These are phyloP conservation scores for Triadica sebifera DNA, from an alignment of 345 rosid species.

Conservation along the genomic window DNA sequence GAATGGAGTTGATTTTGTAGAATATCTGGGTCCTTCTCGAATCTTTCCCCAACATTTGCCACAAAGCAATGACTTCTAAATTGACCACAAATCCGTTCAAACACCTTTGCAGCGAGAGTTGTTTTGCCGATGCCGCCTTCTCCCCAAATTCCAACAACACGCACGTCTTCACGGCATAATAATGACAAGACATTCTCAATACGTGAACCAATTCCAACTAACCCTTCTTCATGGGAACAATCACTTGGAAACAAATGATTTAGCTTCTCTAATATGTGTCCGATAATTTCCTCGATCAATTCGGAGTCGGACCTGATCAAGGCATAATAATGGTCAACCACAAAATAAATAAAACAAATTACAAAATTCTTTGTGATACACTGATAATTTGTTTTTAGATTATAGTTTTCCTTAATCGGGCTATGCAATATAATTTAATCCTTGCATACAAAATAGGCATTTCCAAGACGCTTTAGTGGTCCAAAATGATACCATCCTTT, in stretches of 20 bases:
- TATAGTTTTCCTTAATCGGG: too few species aligned
- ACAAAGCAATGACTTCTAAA: not conserved
- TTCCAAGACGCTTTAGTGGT: too few species aligned
- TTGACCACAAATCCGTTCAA: not conserved
- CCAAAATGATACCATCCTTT: too few species aligned
- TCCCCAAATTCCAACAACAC: slow-evolving; percentile 1
- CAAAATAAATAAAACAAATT: not conserved
- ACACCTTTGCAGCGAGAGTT: not conserved
- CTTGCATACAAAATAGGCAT: too few species aligned
- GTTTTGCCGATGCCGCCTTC: slow-evolving; percentile 8
- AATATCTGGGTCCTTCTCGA: not conserved
- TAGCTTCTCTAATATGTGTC: not conserved
- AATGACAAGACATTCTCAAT: not conserved
- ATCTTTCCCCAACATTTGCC: not conserved
- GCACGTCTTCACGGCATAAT: not conserved
- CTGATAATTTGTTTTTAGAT: too few species aligned
- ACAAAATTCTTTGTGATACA: not conserved
- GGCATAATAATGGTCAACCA: too few species aligned
- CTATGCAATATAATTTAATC: too few species aligned
- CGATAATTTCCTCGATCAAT: not conserved
- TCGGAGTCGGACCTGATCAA: not conserved
- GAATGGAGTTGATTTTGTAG: not conserved
- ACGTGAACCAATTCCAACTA: slow-evolving; percentile 1
- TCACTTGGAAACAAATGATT: not conserved
- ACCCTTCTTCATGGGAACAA: not conserved